Evolutionary conservation across 441 rosid species (phyloP).

Genomic region (Euphorbia schlechtendalii): DNA sequence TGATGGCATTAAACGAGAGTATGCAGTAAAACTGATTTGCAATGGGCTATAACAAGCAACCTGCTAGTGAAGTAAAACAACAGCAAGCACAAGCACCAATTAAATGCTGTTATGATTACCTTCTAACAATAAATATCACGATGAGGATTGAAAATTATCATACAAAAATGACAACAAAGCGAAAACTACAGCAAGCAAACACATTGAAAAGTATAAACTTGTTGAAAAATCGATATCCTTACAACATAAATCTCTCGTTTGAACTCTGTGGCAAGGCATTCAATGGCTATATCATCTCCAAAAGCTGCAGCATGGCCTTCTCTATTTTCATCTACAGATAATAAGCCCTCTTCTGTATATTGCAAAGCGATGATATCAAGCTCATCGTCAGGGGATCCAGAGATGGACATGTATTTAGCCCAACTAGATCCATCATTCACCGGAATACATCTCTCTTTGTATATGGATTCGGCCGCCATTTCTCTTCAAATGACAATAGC

Average conservation of each 20-base stretch:
- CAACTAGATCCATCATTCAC: constrained; percentile 75
- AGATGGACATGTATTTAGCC: constrained; percentile 93
- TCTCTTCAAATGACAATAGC: constrained; percentile 85
- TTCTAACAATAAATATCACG: neutral
- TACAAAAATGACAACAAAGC: neutral
- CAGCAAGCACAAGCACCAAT: too few species aligned
- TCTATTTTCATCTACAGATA: constrained; percentile 80
- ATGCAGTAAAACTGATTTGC: neutral
- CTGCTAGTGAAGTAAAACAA: too few species aligned
- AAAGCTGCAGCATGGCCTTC: constrained; percentile 84
- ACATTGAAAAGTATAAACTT: neutral
- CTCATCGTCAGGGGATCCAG: constrained; percentile 84
- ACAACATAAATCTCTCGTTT: constrained; percentile 88
- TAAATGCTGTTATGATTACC: neutral
- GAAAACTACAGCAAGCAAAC: neutral
- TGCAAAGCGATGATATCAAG: constrained; percentile 80
- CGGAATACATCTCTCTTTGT: constrained; percentile 69
- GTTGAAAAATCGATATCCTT: constrained; percentile 9
- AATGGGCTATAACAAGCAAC: neutral
- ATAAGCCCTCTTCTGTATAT: constrained; percentile 85
- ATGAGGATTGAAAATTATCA: neutral
- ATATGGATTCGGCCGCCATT: constrained; percentile 77
- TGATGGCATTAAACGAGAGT: neutral
- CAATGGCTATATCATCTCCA: constrained; percentile 93
- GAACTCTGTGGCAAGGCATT: constrained; percentile 93